These are phyloP conservation scores for Cryptosporidium xiaoi DNA, from an alignment of 169 alveolate species.

Conservation along the genomic window DNA sequence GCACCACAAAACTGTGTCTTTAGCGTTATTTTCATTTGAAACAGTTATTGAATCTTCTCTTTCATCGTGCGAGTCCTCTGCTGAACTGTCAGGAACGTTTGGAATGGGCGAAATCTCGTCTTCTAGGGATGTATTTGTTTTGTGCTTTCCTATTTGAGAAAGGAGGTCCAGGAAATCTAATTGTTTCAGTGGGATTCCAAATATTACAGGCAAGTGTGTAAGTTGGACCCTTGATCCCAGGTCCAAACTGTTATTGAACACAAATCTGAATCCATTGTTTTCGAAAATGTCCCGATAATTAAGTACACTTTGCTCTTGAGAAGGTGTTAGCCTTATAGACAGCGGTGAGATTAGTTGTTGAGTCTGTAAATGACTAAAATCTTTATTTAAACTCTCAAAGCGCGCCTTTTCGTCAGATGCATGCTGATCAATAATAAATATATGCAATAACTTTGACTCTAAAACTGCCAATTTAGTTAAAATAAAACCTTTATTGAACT, in stretches of 20 bases:
- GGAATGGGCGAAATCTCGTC: slow-evolving; percentile 76
- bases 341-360: slow-evolving; percentile 91
- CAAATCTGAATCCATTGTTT: slow-evolving; percentile 86
- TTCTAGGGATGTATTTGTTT: background rate
- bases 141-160: slow-evolving; percentile 59
- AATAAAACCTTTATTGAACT: slow-evolving; percentile 97
- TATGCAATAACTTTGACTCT: slow-evolving; percentile 72
- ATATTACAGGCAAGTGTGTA: slow-evolving; percentile 39
- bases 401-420: slow-evolving; percentile 97
- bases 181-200: slow-evolving; percentile 66
- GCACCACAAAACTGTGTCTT: slow-evolving; percentile 38
- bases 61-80: slow-evolving; percentile 76
- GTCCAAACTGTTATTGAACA: slow-evolving; percentile 37
- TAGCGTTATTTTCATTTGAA: slow-evolving; percentile 30
- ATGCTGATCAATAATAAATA: slow-evolving; percentile 97
- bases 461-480: slow-evolving; percentile 83
- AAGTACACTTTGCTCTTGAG: slow-evolving; percentile 81
- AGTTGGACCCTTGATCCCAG: slow-evolving; percentile 43
- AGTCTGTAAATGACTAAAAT: slow-evolving; percentile 82
- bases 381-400: slow-evolving; percentile 90
- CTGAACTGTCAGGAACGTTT: background rate
- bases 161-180: slow-evolving; percentile 75
- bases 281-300: slow-evolving; percentile 83
- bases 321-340: slow-evolving; percentile 88
- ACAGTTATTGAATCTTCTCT: slow-evolving; percentile 59